Conservation (phyloP, 1,284 basidiomycete species). For the Marasmius fiardii region DNA sequence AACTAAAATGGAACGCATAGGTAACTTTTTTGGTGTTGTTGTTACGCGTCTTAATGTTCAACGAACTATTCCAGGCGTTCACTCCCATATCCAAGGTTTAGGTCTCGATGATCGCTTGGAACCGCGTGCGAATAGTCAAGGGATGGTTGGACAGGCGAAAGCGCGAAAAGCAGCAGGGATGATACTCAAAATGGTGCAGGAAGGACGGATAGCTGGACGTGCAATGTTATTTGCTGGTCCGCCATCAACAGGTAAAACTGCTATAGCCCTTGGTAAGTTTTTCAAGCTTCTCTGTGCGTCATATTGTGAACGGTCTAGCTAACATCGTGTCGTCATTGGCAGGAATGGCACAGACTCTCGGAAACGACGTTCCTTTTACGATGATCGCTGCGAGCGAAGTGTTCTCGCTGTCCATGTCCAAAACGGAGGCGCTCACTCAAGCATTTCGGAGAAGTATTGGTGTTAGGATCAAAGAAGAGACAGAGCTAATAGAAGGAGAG, state of each 20-base stretch:
- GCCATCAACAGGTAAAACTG: conserved; percentile 95
- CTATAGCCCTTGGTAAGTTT: conserved; percentile 86
- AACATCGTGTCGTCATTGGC: background rate
- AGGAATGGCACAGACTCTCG: conserved; percentile 97
- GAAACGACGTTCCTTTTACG: conserved; percentile 93
- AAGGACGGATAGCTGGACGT: conserved; percentile 91
- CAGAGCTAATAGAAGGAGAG: conserved; percentile 96
- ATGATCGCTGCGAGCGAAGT: conserved; percentile 98
- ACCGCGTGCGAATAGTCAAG: conserved; percentile 85
- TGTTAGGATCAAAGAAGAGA: conserved; percentile 96
- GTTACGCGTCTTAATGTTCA: conserved; percentile 8
- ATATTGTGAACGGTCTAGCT: background rate
- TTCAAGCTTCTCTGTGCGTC: conserved; percentile 19
- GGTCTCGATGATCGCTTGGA: conserved; percentile 92
- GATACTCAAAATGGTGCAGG: conserved; percentile 97
- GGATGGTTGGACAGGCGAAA: conserved; percentile 95
- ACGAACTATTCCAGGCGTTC: conserved; percentile 61
- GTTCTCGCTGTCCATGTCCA: conserved; percentile 96
- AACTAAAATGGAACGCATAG: conserved; percentile 96
- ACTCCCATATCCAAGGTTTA: conserved; percentile 95
- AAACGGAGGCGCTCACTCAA: conserved; percentile 97
- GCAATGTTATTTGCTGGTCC: conserved; percentile 97
- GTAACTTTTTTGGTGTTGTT: conserved; percentile 32
- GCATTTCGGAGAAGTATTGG: conserved; percentile 95
- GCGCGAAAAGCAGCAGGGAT: conserved; percentile 96